Base-by-base conservation (phyloP, 2,329 filamentous ascomycete species). In the Exophiala calicioides region DNA sequence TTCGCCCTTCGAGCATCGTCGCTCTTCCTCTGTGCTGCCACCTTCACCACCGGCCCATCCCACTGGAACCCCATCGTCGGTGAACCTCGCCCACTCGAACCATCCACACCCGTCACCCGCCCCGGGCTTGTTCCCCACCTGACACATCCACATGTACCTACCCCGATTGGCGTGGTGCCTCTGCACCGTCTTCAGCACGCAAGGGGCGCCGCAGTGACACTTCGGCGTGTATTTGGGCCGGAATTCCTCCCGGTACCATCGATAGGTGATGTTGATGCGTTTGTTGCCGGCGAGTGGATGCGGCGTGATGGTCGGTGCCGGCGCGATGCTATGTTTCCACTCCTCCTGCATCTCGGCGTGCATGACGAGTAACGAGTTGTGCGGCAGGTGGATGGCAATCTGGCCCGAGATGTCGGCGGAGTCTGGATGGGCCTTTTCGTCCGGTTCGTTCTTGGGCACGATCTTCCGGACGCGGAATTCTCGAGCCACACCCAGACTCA, bases 321-420 rank as follows among this genome's bases (percentile, higher is more conserved):
- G 86, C 0, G 82, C 76, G 32, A 98, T 86, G 56, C 81, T 80
- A 66, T 98, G 93, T 66, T 96, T 97, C 90, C 90, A 97, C 62
- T 87, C 85, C 63, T 97, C 91, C 63, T 97, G 91, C 88, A 95
- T 97, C 63, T 95, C 89, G 1, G 91, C 90, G 62, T 97, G 90
- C 93, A 98, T 97, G 7, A 97, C 76, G 0, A 98, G 76, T 0
- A 97, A 77, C 0, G 88, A 94, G 65, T 97, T 97, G 67, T 97
- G 93, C 0, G 91, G 91, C 0, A 97, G 80, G 59, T 96, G 89
- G 32, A 97, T 93, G 1, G 89, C 83, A 48, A 97, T 91, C 63
- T 95, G 90, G 3, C 90, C 91, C 60, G 87, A 81, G 0, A 78
- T 76, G 55, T 93, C 85, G 1, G 78, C 72, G 9, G 62, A 49